phyloP scores from a whole-genome alignment of 352 stramenopile species.

The Phytophthora multivora region DNA sequence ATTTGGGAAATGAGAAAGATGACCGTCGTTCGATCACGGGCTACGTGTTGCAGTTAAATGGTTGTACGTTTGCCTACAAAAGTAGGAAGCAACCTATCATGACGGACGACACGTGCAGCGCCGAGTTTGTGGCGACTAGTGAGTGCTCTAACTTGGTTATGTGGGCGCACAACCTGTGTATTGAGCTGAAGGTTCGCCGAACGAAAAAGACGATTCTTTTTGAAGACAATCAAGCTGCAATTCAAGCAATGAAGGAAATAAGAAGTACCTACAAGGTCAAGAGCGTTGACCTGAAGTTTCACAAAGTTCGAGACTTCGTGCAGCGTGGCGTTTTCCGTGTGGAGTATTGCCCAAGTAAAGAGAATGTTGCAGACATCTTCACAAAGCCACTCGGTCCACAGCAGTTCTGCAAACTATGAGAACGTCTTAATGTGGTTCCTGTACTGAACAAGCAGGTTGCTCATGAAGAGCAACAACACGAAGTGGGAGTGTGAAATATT shows the following conservation, averaged over 20 bases:
- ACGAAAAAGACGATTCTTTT: conserved; percentile 1
- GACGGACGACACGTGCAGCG: conserved; percentile 11
- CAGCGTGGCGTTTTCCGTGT: conserved; percentile 6
- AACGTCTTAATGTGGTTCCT: no score
- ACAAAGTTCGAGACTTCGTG: conserved; percentile 12
- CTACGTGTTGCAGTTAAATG: conserved; percentile 14
- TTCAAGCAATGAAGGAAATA: conserved; percentile 7
- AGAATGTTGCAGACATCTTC: conserved; percentile 6
- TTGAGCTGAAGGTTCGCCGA: not conserved
- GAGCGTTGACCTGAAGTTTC: conserved; percentile 9
- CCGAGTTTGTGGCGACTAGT: conserved; percentile 9
- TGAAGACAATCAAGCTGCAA: conserved; percentile 10
- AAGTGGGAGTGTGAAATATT: no score
- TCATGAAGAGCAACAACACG: no score
- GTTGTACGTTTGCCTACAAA: conserved; percentile 11
- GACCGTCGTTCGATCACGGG: conserved; percentile 12
- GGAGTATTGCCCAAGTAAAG: conserved; percentile 2
- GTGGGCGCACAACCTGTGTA: conserved; percentile 16
- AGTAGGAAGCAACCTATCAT: conserved; percentile 2
- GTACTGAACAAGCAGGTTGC: no score
- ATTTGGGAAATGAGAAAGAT: conserved; percentile 18
- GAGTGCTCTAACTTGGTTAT: conserved; percentile 11
- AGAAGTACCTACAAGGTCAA: conserved; percentile 4
- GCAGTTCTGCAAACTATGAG: conserved; percentile 7
- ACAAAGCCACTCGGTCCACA: conserved; percentile 10